Evolutionary conservation across 768 basidiomycete genomes (phyloP), one percentile per base, ranked within the genome.

Genomic region (Coprinellus micaceus): DNA sequence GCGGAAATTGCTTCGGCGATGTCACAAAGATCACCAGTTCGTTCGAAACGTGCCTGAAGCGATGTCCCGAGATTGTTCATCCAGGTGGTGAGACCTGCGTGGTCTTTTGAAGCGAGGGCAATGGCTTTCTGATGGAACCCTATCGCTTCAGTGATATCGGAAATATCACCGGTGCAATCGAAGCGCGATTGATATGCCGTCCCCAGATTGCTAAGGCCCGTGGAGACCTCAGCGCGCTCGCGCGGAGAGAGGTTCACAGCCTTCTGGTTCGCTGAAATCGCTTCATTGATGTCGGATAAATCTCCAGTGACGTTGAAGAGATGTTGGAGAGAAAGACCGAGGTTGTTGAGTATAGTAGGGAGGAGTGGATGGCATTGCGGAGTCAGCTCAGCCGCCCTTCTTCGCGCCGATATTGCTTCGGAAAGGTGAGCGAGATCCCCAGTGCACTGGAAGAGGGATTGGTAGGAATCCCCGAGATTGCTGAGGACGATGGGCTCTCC

Each of bases 1-100:
- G 17, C 11, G 3, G 24, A 28, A n/a, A 64, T 57, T 19, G 57
- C 53, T 19, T 60, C 57, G 26, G 30, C 19, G 15, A 60, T 46
- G 52, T 73, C 70, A 17, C 26, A 47, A 5, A 59, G 24, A 19
- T 63, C 54, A 19, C 59, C 58, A 3, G 53, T 56, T 36, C 60
- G 28, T 28, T 59, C 57, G 58, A 68, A 74, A 17, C 64, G 66
- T 24, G 15, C 51, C 1, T 15, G 21, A 21, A 68, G 52, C 1
- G 56, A 63, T 47, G 29, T 48, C 1, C 62, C 70, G 21, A 65
- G 55, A 29, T 62, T 58, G 55, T 58, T 61, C 1, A 71, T 45
- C 19, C 48, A 41, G 5, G 22, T 2, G 9, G 66, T 52, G 25
- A 56, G 63, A 39, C 37, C 50, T 25, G 52, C 30, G 49, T 68